Evolutionary conservation across 2,329 filamentous ascomycete species (phyloP).

Genomic region (Ceratocystis colombiana): DNA sequence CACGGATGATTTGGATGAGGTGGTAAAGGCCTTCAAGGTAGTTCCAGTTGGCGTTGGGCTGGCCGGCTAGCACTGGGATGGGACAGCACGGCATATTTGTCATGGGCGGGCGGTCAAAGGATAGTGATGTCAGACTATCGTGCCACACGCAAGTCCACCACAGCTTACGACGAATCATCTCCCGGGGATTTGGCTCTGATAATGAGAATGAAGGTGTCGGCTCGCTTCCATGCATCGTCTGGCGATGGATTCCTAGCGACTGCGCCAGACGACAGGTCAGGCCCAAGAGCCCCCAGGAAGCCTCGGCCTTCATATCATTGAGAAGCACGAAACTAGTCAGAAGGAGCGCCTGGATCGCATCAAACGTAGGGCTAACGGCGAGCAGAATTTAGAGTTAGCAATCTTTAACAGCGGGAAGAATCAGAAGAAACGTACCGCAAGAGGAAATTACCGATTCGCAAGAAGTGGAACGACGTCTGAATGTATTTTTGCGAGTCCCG

Average conservation of each 20-base stretch:
- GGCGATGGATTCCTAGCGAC: constrained; percentile 51
- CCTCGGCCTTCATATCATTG: constrained; percentile 61
- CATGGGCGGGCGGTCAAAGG: constrained; percentile 56
- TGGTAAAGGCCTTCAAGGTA: constrained; percentile 58
- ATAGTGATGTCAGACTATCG: constrained; percentile 54
- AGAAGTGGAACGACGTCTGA: constrained; percentile 55
- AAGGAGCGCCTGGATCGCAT: constrained; percentile 55
- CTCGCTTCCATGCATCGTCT: constrained; percentile 36
- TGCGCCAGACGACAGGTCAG: constrained; percentile 56
- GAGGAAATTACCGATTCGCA: constrained; percentile 53
- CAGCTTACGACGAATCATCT: constrained; percentile 45
- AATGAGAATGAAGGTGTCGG: constrained; percentile 30
- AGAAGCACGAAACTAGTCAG: constrained; percentile 54
- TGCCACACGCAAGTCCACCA: constrained; percentile 61
- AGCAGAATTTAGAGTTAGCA: background rate
- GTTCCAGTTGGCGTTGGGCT: constrained; percentile 41
- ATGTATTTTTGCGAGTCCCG: constrained; percentile 51
- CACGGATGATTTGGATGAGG: constrained; percentile 51
- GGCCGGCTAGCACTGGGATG: constrained; percentile 39
- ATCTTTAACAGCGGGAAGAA: background rate
- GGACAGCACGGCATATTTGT: constrained; percentile 49
- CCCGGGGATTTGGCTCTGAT: constrained; percentile 40
- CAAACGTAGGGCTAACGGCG: constrained; percentile 47
- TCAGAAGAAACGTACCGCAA: constrained; percentile 37
- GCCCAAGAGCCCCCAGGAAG: constrained; percentile 55